Evolutionary conservation across 148 eudicot species (phyloP), one percentile per base, ranked within the genome.

Genomic region (Fallopia convolvulus): DNA sequence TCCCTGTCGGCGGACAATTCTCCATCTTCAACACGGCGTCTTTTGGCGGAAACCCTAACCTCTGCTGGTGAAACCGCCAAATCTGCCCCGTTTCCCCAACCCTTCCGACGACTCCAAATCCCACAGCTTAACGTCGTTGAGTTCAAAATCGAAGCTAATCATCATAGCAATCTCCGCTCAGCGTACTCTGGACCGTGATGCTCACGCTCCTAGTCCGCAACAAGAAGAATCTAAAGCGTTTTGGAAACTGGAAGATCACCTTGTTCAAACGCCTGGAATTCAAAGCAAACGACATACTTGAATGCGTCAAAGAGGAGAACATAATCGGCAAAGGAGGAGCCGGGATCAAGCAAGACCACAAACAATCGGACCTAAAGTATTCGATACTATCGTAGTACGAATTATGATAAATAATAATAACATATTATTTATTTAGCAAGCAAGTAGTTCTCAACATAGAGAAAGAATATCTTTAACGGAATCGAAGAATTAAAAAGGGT

Each of bases 281-380:
- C 83, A 89, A 80, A 71, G 93, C 82, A 0, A 90, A 87, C 15
- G 99, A 95, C 4, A 90, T 92, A 10, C 12, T 90, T 0, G 91
- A 88, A 9, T 88, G 89, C 80, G 41, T 95, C 8, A 84, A 87
- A 42, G 99, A 95, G 5, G 99, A 93, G 84, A 92, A 92, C 76
- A 75, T 95, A 4, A 91, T 95, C 0, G 99, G 97, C 12, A 92
- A 90, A 84, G 99, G 99, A 1, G 97, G 97, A 23, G 99, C 94
- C 0, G 99, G 99, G 68, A 66, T 88, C 0, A 26, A 26, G 1
- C 30, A 26, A 26, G 30, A 26, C 30, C 30, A 26, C 30, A 26
- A 26, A 26, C 30, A 26, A 26, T 26, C 30, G 30, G 30, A 26
- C 30, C 30, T 26, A 26, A 26, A 26, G 30, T 26, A 26, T 26